Conservation (phyloP, 768 basidiomycete species). For the Clitopilus hobsonii region DNA sequence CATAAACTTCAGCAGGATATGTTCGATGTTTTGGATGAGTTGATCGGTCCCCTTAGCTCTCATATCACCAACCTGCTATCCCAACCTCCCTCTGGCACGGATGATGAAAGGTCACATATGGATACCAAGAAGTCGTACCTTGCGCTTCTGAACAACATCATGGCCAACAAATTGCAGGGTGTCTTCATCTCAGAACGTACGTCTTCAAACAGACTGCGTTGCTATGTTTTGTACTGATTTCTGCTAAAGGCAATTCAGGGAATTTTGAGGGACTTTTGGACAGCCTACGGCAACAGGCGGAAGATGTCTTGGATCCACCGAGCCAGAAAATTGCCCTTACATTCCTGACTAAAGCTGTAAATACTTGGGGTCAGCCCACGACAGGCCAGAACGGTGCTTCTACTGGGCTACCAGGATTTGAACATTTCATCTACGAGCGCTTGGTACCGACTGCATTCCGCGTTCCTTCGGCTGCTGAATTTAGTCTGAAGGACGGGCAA, state of each 20-base stretch:
- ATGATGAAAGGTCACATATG: slow-evolving; percentile 72
- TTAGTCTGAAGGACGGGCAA: slow-evolving; percentile 88
- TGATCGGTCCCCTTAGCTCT: slow-evolving; percentile 79
- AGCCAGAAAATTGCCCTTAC: slow-evolving; percentile 78
- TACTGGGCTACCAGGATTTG: slow-evolving; percentile 77
- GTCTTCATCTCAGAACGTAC: slow-evolving; percentile 87
- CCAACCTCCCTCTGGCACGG: slow-evolving; percentile 82
- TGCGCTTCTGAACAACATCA: slow-evolving; percentile 71
- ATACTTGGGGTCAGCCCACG: slow-evolving; percentile 61
- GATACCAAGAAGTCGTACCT: slow-evolving; percentile 91
- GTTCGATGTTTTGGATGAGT: slow-evolving; percentile 83
- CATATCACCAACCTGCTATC: slow-evolving; percentile 78
- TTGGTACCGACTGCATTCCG: slow-evolving; percentile 80
- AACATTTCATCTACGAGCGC: slow-evolving; percentile 85
- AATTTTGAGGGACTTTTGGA: slow-evolving; percentile 76
- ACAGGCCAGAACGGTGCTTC: slow-evolving; percentile 23
- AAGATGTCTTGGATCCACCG: slow-evolving; percentile 68
- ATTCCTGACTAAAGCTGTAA: slow-evolving; percentile 69
- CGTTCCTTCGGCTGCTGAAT: slow-evolving; percentile 70
- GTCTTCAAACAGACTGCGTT: slow-evolving; percentile 16
- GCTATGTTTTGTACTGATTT: not conserved
- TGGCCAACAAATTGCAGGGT: slow-evolving; percentile 74
- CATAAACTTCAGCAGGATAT: slow-evolving; percentile 88
- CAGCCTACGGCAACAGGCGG: slow-evolving; percentile 66
- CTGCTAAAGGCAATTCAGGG: slow-evolving; percentile 32